Evolutionary conservation across 108 stramenopile species (phyloP).

Genomic region (Fragilaria radians): DNA sequence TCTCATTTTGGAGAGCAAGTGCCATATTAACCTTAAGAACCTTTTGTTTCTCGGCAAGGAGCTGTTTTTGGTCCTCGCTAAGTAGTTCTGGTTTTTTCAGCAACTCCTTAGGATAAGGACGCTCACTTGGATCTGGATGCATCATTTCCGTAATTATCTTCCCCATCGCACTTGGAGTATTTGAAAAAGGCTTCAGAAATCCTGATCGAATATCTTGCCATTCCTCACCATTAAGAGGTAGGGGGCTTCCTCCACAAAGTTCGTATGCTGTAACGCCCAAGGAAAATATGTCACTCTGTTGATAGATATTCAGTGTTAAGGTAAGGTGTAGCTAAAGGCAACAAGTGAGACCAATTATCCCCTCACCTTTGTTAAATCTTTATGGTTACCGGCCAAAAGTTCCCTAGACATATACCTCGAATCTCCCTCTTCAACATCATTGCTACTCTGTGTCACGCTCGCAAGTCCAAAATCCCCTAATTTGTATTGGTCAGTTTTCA

Average conservation of each 20-base stretch:
- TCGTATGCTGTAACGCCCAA: conserved; percentile 88
- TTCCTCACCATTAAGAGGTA: conserved; percentile 83
- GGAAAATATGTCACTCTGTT: conserved; percentile 88
- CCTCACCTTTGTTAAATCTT: conserved; percentile 79
- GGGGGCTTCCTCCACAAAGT: conserved; percentile 60
- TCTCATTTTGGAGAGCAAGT: conserved; percentile 31
- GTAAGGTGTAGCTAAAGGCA: too few relatives aligned
- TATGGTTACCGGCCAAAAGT: conserved; percentile 75
- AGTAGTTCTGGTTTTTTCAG: conserved; percentile 68
- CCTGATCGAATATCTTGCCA: conserved; percentile 88
- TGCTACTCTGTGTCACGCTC: conserved; percentile 42
- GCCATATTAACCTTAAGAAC: conserved; percentile 63
- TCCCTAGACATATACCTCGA: conserved; percentile 93
- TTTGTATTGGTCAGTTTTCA: conserved; percentile 89
- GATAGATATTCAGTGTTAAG: too few relatives aligned
- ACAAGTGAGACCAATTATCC: too few relatives aligned
- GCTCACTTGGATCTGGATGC: conserved; percentile 48
- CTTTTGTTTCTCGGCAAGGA: conserved; percentile 73
- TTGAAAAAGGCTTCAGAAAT: conserved; percentile 41
- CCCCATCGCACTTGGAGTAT: conserved; percentile 60
- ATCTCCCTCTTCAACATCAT: conserved; percentile 91
- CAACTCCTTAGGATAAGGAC: conserved; percentile 70
- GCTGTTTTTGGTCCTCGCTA: conserved; percentile 79
- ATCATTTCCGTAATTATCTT: conserved; percentile 74
- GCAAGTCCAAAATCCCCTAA: conserved; percentile 93